Percentiles rank a stretch among this genome's conserved stretches.
These are phyloP conservation scores for Diplogelasinospora grovesii DNA, from an alignment of 495 filamentous ascomycete genomes.

Conservation along the genomic window DNA sequence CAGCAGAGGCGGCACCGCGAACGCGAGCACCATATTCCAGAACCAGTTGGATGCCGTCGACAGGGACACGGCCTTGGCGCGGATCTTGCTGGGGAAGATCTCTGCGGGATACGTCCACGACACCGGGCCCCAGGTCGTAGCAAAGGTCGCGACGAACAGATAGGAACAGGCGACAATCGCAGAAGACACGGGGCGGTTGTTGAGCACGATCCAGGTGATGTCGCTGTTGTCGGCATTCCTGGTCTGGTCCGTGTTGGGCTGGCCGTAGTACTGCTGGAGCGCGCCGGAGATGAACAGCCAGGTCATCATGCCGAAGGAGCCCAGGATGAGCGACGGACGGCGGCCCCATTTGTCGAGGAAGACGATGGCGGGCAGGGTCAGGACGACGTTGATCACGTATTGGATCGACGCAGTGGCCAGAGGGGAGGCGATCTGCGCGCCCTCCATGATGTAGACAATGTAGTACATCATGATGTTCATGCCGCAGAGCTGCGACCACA, in stretches of 20 bases:
- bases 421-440: slow-evolving; percentile 54
- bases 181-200: slow-evolving; percentile 40
- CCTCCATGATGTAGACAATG: slow-evolving; percentile 70
- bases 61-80: slow-evolving; percentile 58
- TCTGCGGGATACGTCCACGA: slow-evolving; percentile 81
- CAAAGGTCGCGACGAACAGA: slow-evolving; percentile 69
- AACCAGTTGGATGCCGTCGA: slow-evolving; percentile 65
- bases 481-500: slow-evolving; percentile 65
- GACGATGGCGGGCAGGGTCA: slow-evolving; percentile 60
- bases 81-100: slow-evolving; percentile 67
- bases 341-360: slow-evolving; percentile 75
- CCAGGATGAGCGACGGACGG: slow-evolving; percentile 64
- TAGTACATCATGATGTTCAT: slow-evolving; percentile 78
- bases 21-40: slow-evolving; percentile 59
- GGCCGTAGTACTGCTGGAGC: slow-evolving; percentile 53
- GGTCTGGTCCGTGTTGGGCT: slow-evolving; percentile 37
- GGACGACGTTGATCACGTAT: slow-evolving; percentile 67
- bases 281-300: slow-evolving; percentile 66
- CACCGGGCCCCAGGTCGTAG: slow-evolving; percentile 70
- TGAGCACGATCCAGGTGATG: slow-evolving; percentile 51
- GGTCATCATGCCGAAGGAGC: slow-evolving; percentile 67
- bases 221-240: slow-evolving; percentile 27
- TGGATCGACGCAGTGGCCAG: slow-evolving; percentile 68
- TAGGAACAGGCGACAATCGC: slow-evolving; percentile 65
- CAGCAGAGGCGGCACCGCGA: slow-evolving; percentile 56